Evolutionary conservation across 441 rosid species (phyloP), one percentile per base, ranked within the genome.

Genomic region (Monsonia emarginata): DNA sequence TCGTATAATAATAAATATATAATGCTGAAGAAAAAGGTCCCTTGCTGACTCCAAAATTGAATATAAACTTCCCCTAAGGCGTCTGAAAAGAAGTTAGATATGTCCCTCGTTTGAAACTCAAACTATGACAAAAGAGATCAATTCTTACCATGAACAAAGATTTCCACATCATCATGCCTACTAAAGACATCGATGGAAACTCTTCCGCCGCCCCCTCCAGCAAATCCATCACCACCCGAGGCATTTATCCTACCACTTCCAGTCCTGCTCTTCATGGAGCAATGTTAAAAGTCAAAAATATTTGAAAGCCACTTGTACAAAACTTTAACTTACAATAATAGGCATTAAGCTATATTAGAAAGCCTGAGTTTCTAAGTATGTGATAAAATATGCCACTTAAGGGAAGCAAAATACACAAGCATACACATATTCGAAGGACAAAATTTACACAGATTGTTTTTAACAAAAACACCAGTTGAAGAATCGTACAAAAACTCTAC

Each of bases 131-230:
- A 52, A 24, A 18, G 1, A 38, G 3, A 16, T 22, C 34, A n/a
- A 46, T 18, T 19, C 85, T 71, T 78, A 95, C 99, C 99, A 68
- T 95, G 98, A 65, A 87, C 99, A 82, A 81, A 87, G 73, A 88
- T 84, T 72, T 79, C 82, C 14, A 93, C 95, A 65, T 91, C 94
- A 79, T 86, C 95, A 76, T 91, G 97, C 85, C 99, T 84, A 79
- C 96, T 94, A 78, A 91, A 94, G 75, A 89, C 81, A 76, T 95
- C 86, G 56, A 95, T 90, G 25, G 97, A 83, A 69, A 95, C 82
- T 82, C 99, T 90, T 77, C 99, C 99, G 54, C 99, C 98, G 50
- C 98, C 99, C 24, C 99, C 99, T 57, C 97, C 98, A 63, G 81
- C 96, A 78, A 84, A 92, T 76, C 99, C 99, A 68, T 81, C 70